Percentiles rank a stretch among this genome's conserved stretches.
Evolutionary conservation across 208 protist genomes (phyloP).

Genomic region (Acanthamoeba rhysodes): DNA sequence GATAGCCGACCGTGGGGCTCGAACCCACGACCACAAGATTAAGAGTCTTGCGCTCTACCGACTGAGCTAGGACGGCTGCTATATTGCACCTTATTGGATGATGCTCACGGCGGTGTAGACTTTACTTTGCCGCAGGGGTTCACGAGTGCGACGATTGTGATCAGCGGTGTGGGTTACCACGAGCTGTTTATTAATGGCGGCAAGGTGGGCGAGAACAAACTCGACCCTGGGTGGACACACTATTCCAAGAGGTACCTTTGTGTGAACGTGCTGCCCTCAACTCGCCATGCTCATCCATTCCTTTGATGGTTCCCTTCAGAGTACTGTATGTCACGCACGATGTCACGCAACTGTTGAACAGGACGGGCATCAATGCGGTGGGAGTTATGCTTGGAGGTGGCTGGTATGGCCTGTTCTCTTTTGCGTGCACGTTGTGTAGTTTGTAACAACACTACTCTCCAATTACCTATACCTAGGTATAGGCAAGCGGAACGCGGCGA

Average conservation of each 20-base stretch:
- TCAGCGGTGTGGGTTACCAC: slow-evolving; percentile 68
- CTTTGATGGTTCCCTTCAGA: background rate
- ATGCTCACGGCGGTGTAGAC: background rate
- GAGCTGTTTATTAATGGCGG: slow-evolving; percentile 52
- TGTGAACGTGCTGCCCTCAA: background rate
- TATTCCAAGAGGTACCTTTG: background rate
- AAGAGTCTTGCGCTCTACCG: slow-evolving; percentile 86
- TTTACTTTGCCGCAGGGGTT: background rate
- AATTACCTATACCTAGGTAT: background rate
- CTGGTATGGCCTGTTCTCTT: background rate
- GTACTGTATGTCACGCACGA: slow-evolving; percentile 51
- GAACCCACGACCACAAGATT: slow-evolving; percentile 98
- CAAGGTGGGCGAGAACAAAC: background rate
- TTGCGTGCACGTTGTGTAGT: background rate
- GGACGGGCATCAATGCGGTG: background rate
- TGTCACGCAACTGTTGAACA: background rate
- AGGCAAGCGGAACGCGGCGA: slow-evolving; percentile 4
- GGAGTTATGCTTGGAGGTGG: slow-evolving; percentile 57
- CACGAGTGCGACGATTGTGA: background rate
- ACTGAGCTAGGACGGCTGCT: slow-evolving; percentile 66
- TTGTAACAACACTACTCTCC: background rate
- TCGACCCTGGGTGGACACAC: slow-evolving; percentile 36
- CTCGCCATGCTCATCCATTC: background rate
- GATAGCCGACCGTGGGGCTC: slow-evolving; percentile 88
- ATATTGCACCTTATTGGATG: background rate